These are phyloP conservation scores for Brassica cretica DNA, from an alignment of 345 rosid genomes.

Conservation along the genomic window DNA sequence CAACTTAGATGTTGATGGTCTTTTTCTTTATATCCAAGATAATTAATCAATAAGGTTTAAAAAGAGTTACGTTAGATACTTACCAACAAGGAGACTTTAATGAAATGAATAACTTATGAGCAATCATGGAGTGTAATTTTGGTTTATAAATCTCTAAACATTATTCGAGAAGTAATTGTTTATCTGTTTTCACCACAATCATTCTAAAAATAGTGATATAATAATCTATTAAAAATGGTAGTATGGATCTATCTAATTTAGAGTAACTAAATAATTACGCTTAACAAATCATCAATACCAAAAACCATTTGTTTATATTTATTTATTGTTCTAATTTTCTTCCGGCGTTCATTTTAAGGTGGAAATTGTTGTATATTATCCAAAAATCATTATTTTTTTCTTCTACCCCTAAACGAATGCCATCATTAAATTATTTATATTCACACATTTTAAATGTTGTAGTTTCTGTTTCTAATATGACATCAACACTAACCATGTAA, in stretches of 20 bases:
- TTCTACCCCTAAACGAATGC: background rate
- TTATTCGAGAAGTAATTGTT: no score
- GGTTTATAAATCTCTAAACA: background rate
- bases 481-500: conserved; percentile 4
- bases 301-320: background rate
- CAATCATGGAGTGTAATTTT: background rate
- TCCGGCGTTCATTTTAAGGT: background rate
- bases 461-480: background rate
- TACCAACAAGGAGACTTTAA: background rate
- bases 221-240: no score
- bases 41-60: background rate
- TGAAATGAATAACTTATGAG: background rate
- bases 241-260: no score
- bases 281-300: background rate
- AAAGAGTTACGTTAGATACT: background rate
- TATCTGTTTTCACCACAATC: no score
- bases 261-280: no score
- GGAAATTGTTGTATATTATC: background rate
- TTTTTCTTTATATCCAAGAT: conserved; percentile 7
- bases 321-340: background rate
- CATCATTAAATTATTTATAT: background rate
- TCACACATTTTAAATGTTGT: background rate
- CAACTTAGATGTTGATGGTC: conserved; percentile 6
- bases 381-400: background rate
- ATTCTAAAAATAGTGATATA: no score